Conservation (phyloP, 2,329 filamentous ascomycete genomes). For the Rasamsonia emersonii region DNA sequence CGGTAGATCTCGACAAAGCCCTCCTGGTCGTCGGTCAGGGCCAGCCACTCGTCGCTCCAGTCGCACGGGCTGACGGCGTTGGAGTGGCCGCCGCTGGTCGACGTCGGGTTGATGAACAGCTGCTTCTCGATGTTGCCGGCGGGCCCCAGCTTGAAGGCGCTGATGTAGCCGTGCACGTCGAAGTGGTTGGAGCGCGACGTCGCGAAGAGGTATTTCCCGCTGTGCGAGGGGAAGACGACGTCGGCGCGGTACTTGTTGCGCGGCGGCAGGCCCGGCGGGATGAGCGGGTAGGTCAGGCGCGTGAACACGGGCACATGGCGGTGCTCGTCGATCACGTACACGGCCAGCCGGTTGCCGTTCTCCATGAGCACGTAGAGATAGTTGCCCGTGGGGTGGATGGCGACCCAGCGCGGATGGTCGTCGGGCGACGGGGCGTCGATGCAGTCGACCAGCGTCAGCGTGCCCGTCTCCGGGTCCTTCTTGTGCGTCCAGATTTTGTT, state of each 20-base stretch:
- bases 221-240: slow-evolving; percentile 65
- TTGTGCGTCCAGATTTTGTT: slow-evolving; percentile 68
- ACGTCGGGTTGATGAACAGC: slow-evolving; percentile 73
- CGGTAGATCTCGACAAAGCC: slow-evolving; percentile 82
- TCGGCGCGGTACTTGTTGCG: slow-evolving; percentile 68
- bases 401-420: slow-evolving; percentile 84
- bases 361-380: slow-evolving; percentile 86
- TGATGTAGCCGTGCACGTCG: slow-evolving; percentile 70
- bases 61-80: slow-evolving; percentile 80
- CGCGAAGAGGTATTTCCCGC: slow-evolving; percentile 70
- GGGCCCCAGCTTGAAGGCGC: slow-evolving; percentile 63
- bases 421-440: slow-evolving; percentile 60
- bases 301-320: slow-evolving; percentile 73
- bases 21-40: slow-evolving; percentile 79
- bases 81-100: slow-evolving; percentile 78
- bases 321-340: slow-evolving; percentile 67
- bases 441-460: slow-evolving; percentile 61
- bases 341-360: slow-evolving; percentile 72
- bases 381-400: slow-evolving; percentile 66
- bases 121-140: slow-evolving; percentile 67
- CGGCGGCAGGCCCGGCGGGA: slow-evolving; percentile 51
- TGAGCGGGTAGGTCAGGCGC: slow-evolving; percentile 64
- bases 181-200: slow-evolving; percentile 71
- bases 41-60: slow-evolving; percentile 83
- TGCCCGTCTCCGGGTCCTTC: slow-evolving; percentile 54